These are phyloP conservation scores for Zarea fungicola DNA, from an alignment of 2,329 filamentous ascomycete genomes.

Conservation along the genomic window DNA sequence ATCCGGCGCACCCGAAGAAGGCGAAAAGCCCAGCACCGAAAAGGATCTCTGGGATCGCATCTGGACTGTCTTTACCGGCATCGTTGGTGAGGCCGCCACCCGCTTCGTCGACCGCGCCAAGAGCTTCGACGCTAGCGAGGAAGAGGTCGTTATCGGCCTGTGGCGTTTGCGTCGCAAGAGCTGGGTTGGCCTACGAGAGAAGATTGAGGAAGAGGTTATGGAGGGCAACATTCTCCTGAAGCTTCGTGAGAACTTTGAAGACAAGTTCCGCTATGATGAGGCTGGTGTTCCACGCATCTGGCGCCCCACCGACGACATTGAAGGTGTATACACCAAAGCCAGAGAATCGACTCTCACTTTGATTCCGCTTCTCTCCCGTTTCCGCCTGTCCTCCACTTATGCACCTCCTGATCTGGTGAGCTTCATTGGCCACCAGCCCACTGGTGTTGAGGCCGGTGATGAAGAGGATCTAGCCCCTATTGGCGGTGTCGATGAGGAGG, in stretches of 20 bases:
- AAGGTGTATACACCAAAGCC: constrained; percentile 87
- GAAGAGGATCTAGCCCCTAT: constrained; percentile 88
- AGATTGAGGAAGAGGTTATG: constrained; percentile 96
- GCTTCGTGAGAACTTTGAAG: constrained; percentile 95
- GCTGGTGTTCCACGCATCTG: constrained; percentile 92
- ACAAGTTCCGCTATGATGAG: constrained; percentile 98
- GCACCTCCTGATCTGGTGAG: constrained; percentile 73
- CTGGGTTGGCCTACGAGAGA: constrained; percentile 83
- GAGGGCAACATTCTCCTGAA: constrained; percentile 95
- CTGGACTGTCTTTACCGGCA: constrained; percentile 78
- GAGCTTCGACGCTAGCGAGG: constrained; percentile 87
- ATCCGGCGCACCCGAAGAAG: constrained; percentile 71
- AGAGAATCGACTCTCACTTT: constrained; percentile 87
- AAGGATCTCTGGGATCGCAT: constrained; percentile 94
- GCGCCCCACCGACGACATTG: constrained; percentile 94
- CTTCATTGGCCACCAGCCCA: constrained; percentile 77
- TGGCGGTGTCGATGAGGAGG: constrained; percentile 89
- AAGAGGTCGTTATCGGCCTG: constrained; percentile 86
- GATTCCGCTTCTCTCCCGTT: constrained; percentile 82
- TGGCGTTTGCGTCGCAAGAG: constrained; percentile 93
- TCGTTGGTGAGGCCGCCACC: constrained; percentile 78
- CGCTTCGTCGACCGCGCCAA: constrained; percentile 84
- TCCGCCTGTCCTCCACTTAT: constrained; percentile 70
- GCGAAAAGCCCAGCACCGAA: constrained; percentile 67
- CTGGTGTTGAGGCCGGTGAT: constrained; percentile 69